Conservation (phyloP, 2,329 filamentous ascomycete species). For the Seiridium unicorne region DNA sequence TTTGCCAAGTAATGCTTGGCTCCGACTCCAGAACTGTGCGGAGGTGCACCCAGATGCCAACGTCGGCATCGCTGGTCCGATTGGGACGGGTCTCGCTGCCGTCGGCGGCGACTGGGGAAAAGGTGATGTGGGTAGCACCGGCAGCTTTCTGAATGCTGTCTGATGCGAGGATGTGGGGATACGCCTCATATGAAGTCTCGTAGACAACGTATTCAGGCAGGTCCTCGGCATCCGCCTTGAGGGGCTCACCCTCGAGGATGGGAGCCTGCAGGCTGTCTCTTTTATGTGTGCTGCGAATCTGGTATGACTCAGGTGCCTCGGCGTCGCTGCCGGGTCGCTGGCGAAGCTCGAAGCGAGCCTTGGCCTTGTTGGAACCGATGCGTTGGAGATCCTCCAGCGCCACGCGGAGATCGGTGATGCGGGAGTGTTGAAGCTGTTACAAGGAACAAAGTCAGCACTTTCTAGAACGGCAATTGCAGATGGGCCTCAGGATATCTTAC, state of each 20-base stretch:
- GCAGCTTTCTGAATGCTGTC: conserved; percentile 39
- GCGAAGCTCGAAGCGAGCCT: conserved; percentile 34
- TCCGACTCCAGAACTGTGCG: conserved; percentile 29
- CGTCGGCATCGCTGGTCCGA: conserved; percentile 33
- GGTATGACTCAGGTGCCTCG: conserved; percentile 28
- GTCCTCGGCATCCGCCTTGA: conserved; percentile 28
- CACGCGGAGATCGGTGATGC: conserved; percentile 32
- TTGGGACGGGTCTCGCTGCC: conserved; percentile 26
- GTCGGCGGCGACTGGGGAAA: conserved; percentile 25
- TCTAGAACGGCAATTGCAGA: background rate
- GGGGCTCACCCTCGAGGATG: conserved; percentile 27
- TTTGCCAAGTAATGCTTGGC: conserved; percentile 33
- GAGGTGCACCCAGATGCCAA: conserved; percentile 41
- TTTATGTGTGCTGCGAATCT: conserved; percentile 32
- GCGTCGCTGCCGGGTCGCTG: conserved; percentile 21
- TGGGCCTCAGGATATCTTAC: conserved; percentile 20
- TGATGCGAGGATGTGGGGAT: conserved; percentile 38
- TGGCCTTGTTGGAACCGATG: conserved; percentile 30
- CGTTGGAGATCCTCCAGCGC: conserved; percentile 32
- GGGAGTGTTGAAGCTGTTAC: conserved; percentile 31
- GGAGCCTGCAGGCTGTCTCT: conserved; percentile 18
- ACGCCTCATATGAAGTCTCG: conserved; percentile 43
- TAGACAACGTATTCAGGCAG: conserved; percentile 41
- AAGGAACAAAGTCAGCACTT: conserved; percentile 4
- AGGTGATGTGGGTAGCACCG: conserved; percentile 31